phyloP scores from a whole-genome alignment of 305 asterid species.

The Solanum hybrid region DNA sequence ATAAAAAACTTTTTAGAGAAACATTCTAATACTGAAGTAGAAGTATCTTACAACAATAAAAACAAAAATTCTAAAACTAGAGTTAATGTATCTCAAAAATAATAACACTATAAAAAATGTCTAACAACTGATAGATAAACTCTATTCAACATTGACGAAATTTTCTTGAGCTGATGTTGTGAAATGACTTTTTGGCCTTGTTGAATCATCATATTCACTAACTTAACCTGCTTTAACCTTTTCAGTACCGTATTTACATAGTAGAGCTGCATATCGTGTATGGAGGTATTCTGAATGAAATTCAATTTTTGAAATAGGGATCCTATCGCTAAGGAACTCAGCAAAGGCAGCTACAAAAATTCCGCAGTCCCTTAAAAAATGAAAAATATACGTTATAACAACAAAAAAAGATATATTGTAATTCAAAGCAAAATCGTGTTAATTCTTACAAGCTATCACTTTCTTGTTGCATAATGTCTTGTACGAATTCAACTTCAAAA shows the following conservation, averaged over 20 bases:
- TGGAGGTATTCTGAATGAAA: not conserved
- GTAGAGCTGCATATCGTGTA: not conserved
- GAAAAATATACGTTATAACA: not conserved
- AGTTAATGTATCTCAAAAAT: not conserved
- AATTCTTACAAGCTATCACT: not conserved
- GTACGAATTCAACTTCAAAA: not conserved
- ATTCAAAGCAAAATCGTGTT: not conserved
- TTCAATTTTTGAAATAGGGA: not conserved
- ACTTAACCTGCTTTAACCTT: not conserved
- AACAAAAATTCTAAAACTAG: not conserved
- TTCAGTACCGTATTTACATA: no score
- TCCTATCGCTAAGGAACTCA: not conserved
- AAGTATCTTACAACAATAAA: no score
- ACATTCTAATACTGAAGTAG: not conserved
- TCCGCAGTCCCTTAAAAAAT: not conserved
- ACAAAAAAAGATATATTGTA: no score
- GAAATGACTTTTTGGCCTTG: not conserved
- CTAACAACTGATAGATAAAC: not conserved
- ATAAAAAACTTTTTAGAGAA: not conserved
- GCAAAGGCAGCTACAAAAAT: not conserved
- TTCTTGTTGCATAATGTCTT: not conserved
- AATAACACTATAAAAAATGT: not conserved
- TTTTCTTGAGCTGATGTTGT: not conserved
- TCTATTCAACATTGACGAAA: not conserved
- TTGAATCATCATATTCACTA: not conserved